These are phyloP conservation scores for Wickerhamia fluorescens DNA, from an alignment of 805 yeast genomes.

Conservation along the genomic window DNA sequence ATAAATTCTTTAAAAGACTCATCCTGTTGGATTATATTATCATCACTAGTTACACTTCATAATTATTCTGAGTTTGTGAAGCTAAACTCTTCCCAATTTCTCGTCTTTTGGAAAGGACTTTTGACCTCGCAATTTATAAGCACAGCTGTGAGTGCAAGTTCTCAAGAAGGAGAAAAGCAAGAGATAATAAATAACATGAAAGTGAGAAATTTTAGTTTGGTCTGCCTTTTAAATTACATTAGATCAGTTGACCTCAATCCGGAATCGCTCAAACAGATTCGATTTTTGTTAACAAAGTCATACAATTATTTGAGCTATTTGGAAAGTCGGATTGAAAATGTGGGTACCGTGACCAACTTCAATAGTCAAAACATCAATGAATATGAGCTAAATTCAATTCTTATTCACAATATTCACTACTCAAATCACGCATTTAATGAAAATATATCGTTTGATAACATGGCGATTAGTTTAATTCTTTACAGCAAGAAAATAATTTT, in stretches of 20 bases:
- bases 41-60: slow-evolving; percentile 33
- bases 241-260: slow-evolving; percentile 31
- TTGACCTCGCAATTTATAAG: slow-evolving; percentile 36
- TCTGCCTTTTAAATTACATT: slow-evolving; percentile 34
- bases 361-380: slow-evolving; percentile 20
- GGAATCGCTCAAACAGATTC: slow-evolving; percentile 34
- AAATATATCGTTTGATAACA: slow-evolving; percentile 17
- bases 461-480: slow-evolving; percentile 26
- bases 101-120: slow-evolving; percentile 38
- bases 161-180: slow-evolving; percentile 12
- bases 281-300: slow-evolving; percentile 33
- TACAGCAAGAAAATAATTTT: slow-evolving; percentile 31
- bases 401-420: slow-evolving; percentile 23
- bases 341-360: slow-evolving; percentile 30
- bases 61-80: slow-evolving; percentile 36
- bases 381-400: slow-evolving; percentile 21
- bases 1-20: slow-evolving; percentile 19
- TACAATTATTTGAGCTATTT: slow-evolving; percentile 34
- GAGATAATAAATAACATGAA: slow-evolving; percentile 30
- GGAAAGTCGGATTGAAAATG: slow-evolving; percentile 27
- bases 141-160: slow-evolving; percentile 11
- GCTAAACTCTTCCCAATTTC: slow-evolving; percentile 37
- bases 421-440: slow-evolving; percentile 15
- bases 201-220: slow-evolving; percentile 30
- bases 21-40: slow-evolving; percentile 36